These are phyloP conservation scores for Paecilomyces sp. DNA, from an alignment of 2,329 filamentous ascomycete genomes.

Conservation along the genomic window DNA sequence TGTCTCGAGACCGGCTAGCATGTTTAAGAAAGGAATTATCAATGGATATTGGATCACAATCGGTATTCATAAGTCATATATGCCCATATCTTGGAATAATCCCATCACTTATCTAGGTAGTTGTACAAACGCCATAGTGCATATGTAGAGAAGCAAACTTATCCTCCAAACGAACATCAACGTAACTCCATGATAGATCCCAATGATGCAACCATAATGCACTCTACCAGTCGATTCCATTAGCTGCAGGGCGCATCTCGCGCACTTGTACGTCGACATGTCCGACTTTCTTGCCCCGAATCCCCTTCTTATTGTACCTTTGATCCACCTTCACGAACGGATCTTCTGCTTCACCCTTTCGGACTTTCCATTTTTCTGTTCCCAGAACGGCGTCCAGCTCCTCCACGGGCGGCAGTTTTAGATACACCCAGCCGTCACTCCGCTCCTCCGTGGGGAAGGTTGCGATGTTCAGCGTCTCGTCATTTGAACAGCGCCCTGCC, in stretches of 20 bases:
- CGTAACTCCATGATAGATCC: not conserved
- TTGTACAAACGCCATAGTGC: not conserved
- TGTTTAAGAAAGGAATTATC: too few species aligned
- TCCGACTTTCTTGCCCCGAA: constrained; percentile 46
- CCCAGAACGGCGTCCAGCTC: constrained; percentile 75
- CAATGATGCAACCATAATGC: not conserved
- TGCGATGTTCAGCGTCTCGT: constrained; percentile 68
- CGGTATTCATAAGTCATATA: not conserved
- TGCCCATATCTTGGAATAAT: not conserved
- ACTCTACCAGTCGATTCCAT: constrained; percentile 27
- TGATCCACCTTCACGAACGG: constrained; percentile 52
- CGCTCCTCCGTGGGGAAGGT: constrained; percentile 73
- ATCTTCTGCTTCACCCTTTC: constrained; percentile 57
- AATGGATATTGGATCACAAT: not conserved
- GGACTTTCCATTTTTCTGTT: constrained; percentile 71
- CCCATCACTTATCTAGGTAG: not conserved
- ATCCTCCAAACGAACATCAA: not conserved
- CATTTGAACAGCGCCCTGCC: constrained; percentile 66
- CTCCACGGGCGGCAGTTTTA: constrained; percentile 70
- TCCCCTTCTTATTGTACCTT: constrained; percentile 41
- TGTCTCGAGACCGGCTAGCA: too few species aligned
- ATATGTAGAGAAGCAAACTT: not conserved
- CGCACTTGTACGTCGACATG: constrained; percentile 10
- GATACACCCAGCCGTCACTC: constrained; percentile 68
- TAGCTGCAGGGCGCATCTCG: constrained; percentile 10